A percentile compares a stretch with the other conserved stretches of the same genome.
Conservation (phyloP, 2,329 filamentous ascomycete species). For the Oidium heveae region DNA sequence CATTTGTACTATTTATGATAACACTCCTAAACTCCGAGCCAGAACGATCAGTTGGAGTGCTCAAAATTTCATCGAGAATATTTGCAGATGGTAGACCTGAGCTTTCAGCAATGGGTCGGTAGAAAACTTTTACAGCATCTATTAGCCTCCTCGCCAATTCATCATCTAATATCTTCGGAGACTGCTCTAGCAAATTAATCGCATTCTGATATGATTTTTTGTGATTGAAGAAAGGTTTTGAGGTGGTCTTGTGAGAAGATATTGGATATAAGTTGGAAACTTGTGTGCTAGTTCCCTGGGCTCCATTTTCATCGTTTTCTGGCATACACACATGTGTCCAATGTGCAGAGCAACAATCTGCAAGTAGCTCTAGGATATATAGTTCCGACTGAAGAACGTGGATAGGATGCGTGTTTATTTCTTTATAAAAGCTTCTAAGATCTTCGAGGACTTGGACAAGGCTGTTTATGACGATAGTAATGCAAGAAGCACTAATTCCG, state of each 20-base stretch:
- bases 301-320: conserved; percentile 4
- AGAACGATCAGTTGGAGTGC: conserved; percentile 9
- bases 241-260: conserved; percentile 1
- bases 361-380: conserved; percentile 35
- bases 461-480: conserved; percentile 28
- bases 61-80: conserved; percentile 25
- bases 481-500: conserved; percentile 28
- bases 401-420: conserved; percentile 25
- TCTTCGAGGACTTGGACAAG: conserved; percentile 33
- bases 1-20: conserved; percentile 10
- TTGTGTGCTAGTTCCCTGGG: conserved; percentile 6
- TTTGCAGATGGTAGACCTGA: conserved; percentile 29
- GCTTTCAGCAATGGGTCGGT: conserved; percentile 31
- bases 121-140: conserved; percentile 28
- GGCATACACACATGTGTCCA: conserved; percentile 23
- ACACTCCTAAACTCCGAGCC: conserved; percentile 9
- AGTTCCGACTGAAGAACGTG: conserved; percentile 38
- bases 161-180: conserved; percentile 19
- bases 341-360: conserved; percentile 37
- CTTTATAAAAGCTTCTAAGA: conserved; percentile 27
- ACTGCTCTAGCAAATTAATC: conserved; percentile 6
- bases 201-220: conserved; percentile 9
- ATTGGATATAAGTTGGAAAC: conserved; percentile 4
- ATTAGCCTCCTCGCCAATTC: conserved; percentile 28
- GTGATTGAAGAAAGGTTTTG: background rate